phyloP scores from a whole-genome alignment of 2,329 filamentous ascomycete genomes.

The Aspergillus neoniger region DNA sequence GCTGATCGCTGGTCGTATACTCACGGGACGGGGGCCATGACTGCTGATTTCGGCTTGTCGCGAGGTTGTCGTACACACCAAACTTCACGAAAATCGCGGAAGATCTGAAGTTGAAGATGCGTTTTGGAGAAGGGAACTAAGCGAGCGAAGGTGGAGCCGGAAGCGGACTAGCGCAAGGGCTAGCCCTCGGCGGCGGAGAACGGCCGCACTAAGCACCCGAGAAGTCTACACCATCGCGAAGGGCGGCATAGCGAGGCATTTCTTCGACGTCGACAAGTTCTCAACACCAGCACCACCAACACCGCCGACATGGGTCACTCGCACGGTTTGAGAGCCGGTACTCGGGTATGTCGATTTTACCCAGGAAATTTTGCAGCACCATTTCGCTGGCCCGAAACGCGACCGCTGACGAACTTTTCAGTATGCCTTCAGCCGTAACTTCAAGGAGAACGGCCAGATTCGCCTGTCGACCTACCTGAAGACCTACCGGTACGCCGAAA shows the following conservation, averaged over 20 bases:
- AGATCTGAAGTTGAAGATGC: constrained; percentile 22
- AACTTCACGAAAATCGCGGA: constrained; percentile 28
- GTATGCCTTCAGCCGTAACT: constrained; percentile 92
- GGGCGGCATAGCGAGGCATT: constrained; percentile 30
- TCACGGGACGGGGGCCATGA: constrained; percentile 47
- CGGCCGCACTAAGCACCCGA: constrained; percentile 32
- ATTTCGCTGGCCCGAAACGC: constrained; percentile 16
- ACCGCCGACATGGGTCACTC: constrained; percentile 79
- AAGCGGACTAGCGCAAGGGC: constrained; percentile 26
- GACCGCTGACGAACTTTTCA: constrained; percentile 44
- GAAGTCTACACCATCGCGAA: constrained; percentile 26
- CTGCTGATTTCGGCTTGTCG: constrained; percentile 44
- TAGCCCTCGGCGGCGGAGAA: constrained; percentile 23
- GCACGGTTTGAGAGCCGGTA: constrained; percentile 82
- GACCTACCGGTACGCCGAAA: constrained; percentile 73
- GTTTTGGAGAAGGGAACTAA: constrained; percentile 24
- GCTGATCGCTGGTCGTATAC: constrained; percentile 31
- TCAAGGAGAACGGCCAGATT: constrained; percentile 96
- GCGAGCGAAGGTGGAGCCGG: constrained; percentile 24
- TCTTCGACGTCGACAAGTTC: constrained; percentile 41
- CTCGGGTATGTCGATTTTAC: constrained; percentile 64
- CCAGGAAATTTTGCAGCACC: constrained; percentile 5
- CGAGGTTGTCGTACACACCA: constrained; percentile 36
- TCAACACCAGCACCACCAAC: constrained; percentile 47
- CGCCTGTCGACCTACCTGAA: constrained; percentile 89